These are phyloP conservation scores for Euphorbia schlechtendalii DNA, from an alignment of 441 rosid species.

Conservation along the genomic window DNA sequence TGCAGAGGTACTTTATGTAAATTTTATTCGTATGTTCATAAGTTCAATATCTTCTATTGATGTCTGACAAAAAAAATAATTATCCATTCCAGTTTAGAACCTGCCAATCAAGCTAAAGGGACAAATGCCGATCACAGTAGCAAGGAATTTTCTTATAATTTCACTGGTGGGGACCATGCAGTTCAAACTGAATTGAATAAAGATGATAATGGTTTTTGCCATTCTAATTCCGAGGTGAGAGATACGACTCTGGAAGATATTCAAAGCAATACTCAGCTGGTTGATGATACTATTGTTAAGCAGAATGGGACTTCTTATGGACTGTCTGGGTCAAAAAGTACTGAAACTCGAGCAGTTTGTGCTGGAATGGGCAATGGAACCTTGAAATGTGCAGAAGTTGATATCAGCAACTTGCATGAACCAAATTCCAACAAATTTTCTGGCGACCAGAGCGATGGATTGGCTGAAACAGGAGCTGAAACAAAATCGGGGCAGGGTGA, in stretches of 20 bases:
- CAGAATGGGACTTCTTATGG: constrained; percentile 28
- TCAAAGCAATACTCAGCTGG: constrained; percentile 18
- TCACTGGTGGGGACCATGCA: constrained; percentile 20
- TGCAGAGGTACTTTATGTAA: constrained; percentile 56
- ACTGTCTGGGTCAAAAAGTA: constrained; percentile 21
- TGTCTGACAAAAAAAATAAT: constrained; percentile 30
- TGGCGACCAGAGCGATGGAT: constrained; percentile 22
- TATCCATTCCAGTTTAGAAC: constrained; percentile 60
- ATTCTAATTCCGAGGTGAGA: constrained; percentile 19
- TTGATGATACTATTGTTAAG: constrained; percentile 22
- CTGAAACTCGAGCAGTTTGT: constrained; percentile 18
- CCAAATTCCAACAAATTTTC: neutral
- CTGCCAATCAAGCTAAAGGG: constrained; percentile 37
- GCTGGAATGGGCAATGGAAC: constrained; percentile 25
- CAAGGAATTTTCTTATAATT: constrained; percentile 28
- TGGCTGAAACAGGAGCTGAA: constrained; percentile 8
- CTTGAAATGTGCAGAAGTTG: constrained; percentile 24
- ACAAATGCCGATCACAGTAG: constrained; percentile 29
- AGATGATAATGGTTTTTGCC: constrained; percentile 19
- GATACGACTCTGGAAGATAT: constrained; percentile 20
- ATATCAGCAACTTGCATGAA: constrained; percentile 25
- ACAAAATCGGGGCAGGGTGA: constrained; percentile 19
- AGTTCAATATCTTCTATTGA: constrained; percentile 18
- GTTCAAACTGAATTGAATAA: constrained; percentile 29
- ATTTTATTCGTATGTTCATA: constrained; percentile 15